Conservation (phyloP, 352 stramenopile species). For the Pythium aquatile region DNA sequence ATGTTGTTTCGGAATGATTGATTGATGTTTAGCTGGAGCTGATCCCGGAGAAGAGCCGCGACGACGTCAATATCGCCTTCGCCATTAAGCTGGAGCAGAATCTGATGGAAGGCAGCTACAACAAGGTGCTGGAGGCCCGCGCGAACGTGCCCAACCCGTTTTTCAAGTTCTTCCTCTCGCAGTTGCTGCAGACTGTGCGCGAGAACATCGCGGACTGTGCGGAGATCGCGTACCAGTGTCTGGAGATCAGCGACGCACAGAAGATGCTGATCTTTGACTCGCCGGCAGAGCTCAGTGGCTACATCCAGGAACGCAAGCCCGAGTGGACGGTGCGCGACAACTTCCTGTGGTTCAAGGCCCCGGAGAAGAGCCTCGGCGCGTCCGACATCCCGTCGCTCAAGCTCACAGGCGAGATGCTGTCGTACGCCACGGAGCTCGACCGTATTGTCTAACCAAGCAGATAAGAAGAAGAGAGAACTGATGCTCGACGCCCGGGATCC, state of each 20-base stretch:
- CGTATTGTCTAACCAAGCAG: constrained; percentile 77
- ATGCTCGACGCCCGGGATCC: not conserved
- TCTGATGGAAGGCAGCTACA: constrained; percentile 93
- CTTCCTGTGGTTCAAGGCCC: constrained; percentile 89
- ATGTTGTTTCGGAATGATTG: not conserved
- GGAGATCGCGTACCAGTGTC: constrained; percentile 92
- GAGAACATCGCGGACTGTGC: constrained; percentile 96
- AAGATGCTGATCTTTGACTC: constrained; percentile 94
- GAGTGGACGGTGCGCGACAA: constrained; percentile 90
- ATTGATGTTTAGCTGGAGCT: constrained; percentile 67
- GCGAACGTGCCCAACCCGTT: constrained; percentile 89
- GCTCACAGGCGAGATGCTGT: constrained; percentile 93
- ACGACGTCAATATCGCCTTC: constrained; percentile 87
- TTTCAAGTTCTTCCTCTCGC: constrained; percentile 94
- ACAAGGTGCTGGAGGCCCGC: constrained; percentile 90
- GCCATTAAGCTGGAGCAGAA: constrained; percentile 91
- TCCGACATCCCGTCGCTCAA: constrained; percentile 94
- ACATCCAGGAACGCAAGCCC: constrained; percentile 86
- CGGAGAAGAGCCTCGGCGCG: constrained; percentile 82
- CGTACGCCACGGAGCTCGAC: constrained; percentile 95
- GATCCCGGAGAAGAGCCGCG: constrained; percentile 76
- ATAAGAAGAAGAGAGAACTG: not conserved
- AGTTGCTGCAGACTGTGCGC: constrained; percentile 92
- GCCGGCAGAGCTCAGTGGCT: constrained; percentile 73
- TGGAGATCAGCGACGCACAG: constrained; percentile 84